These are phyloP conservation scores for Globisporangium takayamanum DNA, from an alignment of 352 stramenopile species.

Conservation along the genomic window DNA sequence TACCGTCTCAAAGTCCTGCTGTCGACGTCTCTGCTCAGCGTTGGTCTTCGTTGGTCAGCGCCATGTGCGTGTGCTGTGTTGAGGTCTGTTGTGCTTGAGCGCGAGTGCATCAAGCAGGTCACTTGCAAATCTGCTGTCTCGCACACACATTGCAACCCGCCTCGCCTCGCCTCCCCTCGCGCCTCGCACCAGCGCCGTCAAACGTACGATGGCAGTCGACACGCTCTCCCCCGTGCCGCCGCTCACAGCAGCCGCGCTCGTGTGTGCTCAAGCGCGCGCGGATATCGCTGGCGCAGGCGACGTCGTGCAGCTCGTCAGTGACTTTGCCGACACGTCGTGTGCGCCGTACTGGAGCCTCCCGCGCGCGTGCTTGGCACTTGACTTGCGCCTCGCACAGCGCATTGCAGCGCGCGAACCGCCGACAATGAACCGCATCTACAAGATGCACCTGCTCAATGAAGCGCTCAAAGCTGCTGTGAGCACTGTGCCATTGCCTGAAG, in stretches of 20 bases:
- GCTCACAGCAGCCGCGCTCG: neutral
- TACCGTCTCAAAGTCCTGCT: constrained; percentile 10
- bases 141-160: too few species aligned
- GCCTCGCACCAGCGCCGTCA: neutral
- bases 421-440: neutral
- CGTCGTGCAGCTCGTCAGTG: constrained; percentile 6
- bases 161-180: too few species aligned
- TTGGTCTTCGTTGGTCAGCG: too few species aligned
- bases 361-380: neutral
- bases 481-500: neutral
- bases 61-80: too few species aligned
- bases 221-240: neutral
- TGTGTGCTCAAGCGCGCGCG: constrained; percentile 1
- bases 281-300: neutral
- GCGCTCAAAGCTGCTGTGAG: neutral
- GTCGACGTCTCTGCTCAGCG: too few species aligned
- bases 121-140: too few species aligned
- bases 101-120: too few species aligned
- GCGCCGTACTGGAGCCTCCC: neutral
- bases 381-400: constrained; percentile 2
- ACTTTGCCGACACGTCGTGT: too few species aligned
- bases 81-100: too few species aligned
- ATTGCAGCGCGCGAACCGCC: neutral
- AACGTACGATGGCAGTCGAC: neutral
- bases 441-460: constrained; percentile 1